Base-by-base conservation (phyloP, 1,139 yeast species). In the Waltiozyma sp. region DNA sequence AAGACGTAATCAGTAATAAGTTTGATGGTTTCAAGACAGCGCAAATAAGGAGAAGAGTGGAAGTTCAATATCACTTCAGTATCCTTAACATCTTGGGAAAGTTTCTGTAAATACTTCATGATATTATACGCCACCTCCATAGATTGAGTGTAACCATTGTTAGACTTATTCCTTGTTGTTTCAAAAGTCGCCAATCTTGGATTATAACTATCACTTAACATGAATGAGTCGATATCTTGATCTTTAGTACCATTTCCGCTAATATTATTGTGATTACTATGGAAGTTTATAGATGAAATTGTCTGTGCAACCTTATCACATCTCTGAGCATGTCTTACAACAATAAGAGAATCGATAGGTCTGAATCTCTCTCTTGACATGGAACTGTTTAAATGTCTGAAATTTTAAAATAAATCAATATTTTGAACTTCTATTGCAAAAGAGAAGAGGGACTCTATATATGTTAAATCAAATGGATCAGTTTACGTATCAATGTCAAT, bases 261-360 rank as follows among this genome's bases (percentile, higher is more conserved):
- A 33, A 6, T 35, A n/a, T 6, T 6, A 35, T 11, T 35, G 23
- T 35, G 18, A 14, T 36, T 19, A 18, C 18, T 16, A 15, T 21
- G 28, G 19, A 54, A 49, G 28, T 47, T 53, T 26, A 55, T 51
- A 18, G 56, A 50, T 0, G 58, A 54, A 9, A 47, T 50, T 6
- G 59, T 55, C 18, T 54, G 40, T 1, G 59, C 48, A 18, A 55
- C 49, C 43, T 55, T 55, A 36, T 55, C 59, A 15, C 47, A 47
- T 19, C 58, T 37, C 41, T 55, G 58, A 0, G 59, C 59, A 41
- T 55, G 59, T 31, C 59, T 47, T 3, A 55, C 49, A 33, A 55
- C 48, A 28, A 55, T 53, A 15, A 55, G 46, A 28, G 56, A 52
- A 44, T 53, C 56, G 15, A 33, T 18, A 13, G n/a, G 36, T 14